These are phyloP conservation scores for Kluyveromyces sp. DNA, from an alignment of 1,139 yeast genomes.

Conservation along the genomic window DNA sequence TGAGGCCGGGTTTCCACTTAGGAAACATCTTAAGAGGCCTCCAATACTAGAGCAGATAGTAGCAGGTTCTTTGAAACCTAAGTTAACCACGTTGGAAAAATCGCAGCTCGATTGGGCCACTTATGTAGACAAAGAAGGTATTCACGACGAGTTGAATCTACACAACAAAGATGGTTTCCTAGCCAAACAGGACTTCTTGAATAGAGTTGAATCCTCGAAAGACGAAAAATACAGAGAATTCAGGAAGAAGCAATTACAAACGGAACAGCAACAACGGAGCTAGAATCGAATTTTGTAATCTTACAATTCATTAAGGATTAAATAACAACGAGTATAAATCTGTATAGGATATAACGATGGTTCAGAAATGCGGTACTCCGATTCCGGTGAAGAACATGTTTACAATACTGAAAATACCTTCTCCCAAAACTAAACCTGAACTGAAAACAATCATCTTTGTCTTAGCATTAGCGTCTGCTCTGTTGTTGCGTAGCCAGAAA, in stretches of 20 bases:
- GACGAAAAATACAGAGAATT: constrained; percentile 56
- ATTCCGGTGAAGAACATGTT: constrained; percentile 72
- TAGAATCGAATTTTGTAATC: not conserved
- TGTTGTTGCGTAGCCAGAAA: constrained; percentile 43
- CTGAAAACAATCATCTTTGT: constrained; percentile 79
- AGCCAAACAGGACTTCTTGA: constrained; percentile 85
- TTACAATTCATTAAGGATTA: no score
- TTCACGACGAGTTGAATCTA: constrained; percentile 70
- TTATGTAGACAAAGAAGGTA: constrained; percentile 80
- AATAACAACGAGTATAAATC: not conserved
- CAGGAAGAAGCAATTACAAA: constrained; percentile 36
- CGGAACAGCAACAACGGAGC: constrained; percentile 16
- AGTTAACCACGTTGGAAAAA: constrained; percentile 85
- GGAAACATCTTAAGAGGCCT: constrained; percentile 54
- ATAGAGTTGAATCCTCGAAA: constrained; percentile 61
- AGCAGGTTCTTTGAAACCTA: constrained; percentile 51
- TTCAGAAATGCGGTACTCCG: constrained; percentile 41
- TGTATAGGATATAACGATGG: not conserved
- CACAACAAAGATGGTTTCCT: constrained; percentile 79
- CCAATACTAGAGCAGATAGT: constrained; percentile 69
- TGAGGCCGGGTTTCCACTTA: constrained; percentile 19
- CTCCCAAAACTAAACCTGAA: constrained; percentile 89
- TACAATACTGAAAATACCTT: constrained; percentile 78
- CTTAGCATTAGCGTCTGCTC: constrained; percentile 37
- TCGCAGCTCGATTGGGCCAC: constrained; percentile 93